Evolutionary conservation across 805 yeast species (phyloP).

Genomic region (Ascoidea rubescens): DNA sequence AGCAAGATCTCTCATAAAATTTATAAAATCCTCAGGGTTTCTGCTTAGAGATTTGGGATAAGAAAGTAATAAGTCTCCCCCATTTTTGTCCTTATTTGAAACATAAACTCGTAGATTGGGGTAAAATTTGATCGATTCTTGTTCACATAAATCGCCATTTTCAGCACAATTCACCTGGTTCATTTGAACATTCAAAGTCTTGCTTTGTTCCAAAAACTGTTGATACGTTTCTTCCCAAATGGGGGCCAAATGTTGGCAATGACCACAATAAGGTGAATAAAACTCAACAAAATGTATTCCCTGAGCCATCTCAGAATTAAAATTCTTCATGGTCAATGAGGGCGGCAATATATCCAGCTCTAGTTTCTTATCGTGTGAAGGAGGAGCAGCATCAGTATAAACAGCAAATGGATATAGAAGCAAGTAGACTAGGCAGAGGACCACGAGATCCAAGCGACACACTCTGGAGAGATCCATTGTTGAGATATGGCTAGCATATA

Average conservation of each 20-base stretch:
- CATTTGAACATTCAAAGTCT: constrained; percentile 34
- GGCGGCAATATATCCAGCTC: constrained; percentile 26
- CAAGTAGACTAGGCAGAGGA: too few relatives aligned
- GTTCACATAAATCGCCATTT: constrained; percentile 72
- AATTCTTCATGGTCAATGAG: constrained; percentile 33
- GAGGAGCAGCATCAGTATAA: too few relatives aligned
- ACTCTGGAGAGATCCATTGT: too few relatives aligned
- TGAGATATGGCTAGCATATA: too few relatives aligned
- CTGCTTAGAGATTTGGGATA: constrained; percentile 35
- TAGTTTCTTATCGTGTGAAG: background rate
- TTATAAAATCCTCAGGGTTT: constrained; percentile 32
- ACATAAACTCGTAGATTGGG: constrained; percentile 65
- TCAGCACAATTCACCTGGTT: constrained; percentile 77
- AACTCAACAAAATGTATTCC: constrained; percentile 74
- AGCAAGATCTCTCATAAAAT: constrained; percentile 41
- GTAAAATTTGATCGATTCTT: constrained; percentile 48
- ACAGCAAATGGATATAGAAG: too few relatives aligned
- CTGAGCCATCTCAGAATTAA: constrained; percentile 31
- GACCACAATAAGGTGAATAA: constrained; percentile 80
- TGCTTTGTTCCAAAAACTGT: constrained; percentile 29
- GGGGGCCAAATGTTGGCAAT: constrained; percentile 72
- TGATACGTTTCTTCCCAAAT: constrained; percentile 61
- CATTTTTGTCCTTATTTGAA: constrained; percentile 28
- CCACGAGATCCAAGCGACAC: too few relatives aligned
- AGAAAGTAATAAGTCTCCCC: constrained; percentile 23